Evolutionary conservation across 148 eudicot species (phyloP), one percentile per base, ranked within the genome.

Genomic region (Oxyria digyna): DNA sequence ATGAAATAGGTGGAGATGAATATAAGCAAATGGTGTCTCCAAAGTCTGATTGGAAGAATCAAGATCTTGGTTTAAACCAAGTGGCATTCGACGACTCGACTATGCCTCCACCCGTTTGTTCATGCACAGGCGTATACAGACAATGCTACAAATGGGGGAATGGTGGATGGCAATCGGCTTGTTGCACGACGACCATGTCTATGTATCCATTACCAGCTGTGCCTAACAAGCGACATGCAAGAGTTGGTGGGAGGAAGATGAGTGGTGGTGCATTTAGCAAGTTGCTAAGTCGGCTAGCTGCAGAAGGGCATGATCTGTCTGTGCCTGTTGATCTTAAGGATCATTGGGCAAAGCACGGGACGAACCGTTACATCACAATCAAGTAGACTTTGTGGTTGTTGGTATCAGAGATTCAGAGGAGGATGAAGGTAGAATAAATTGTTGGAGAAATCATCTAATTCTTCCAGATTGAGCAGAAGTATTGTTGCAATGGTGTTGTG

Each of bases 81-180:
- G 96, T 90, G 50, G 80, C 84, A 0, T 93, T 82, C 24, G 98
- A 90, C 42, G 98, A 90, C 45, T 59, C 96, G 46, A 82, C 87
- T 23, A 94, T 94, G 98, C 89, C 97, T 0, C 81, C 87, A 32
- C 97, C 97, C 0, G 87, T 88, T 59, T 94, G 98, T 75, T 94
- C 98, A 0, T 94, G 98, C 74, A 94, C 98, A 0, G 97, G 97
- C 35, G 77, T 82, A 0, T 75, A 85, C 10, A 76, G 98, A 50
- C 92, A 95, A 8, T 90, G 98, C 76, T 94, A 94, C 78, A 94
- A 90, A 74, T 94, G 98, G 98, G 98, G 98, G 0, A 88, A 84
- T 40, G 98, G 98, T 3, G 98, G 98, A 12, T 94, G 98, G 98
- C 98, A 94, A 64, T 94, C 98, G 6, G 85, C 98, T 0, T 94